Evolutionary conservation across 1,139 yeast genomes (phyloP), one percentile per base, ranked within the genome.

Genomic region (Yamadazyma jaroonii): DNA sequence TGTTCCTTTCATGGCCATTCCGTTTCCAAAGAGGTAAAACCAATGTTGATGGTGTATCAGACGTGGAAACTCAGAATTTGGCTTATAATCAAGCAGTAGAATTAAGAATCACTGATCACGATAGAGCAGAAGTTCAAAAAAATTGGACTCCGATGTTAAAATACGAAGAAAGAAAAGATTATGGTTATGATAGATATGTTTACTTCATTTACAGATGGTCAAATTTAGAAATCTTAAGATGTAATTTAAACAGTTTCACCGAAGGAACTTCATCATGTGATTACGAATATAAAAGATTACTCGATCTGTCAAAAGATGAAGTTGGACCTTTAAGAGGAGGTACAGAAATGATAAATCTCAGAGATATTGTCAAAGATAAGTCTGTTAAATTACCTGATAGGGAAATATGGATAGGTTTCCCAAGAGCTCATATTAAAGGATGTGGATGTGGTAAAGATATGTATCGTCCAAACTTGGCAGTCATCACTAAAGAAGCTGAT

Each of bases 401-500:
- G 34, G 74, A 74, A 43, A 61, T 73, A 43, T 76, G 78, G 79
- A 51, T 74, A 12, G 77, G 77, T 0, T 69, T 74, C 45, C 74
- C 75, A 1, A 61, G 77, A 39, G 65, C 76, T 3, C 77, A 73
- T 46, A 47, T 74, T 10, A 57, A 58, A 26, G 45, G 54, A 2
- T 74, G 79, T 56, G 77, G 77, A 1, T 74, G 80, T 53, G 74
- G 77, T 13, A 51, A 49, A n/a, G 60, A 57, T 28, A 61, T 67
- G 52, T 73, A 74, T 48, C 61, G 80, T 38, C 79, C 81, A 6
- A 64, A 67, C 35, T 39, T 67, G 41, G 62, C 72, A 21, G 57
- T 68, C 10, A 45, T 75, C 6, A 49, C 66, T n/a, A 44, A 35
- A 31, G 50, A 51, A 35, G 52, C 47, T 9, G 52, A 46, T 28